A percentile compares a stretch with the other conserved stretches of the same genome.
phyloP scores from a whole-genome alignment of 257 asterid genomes.

The Ilex aquifolium region DNA sequence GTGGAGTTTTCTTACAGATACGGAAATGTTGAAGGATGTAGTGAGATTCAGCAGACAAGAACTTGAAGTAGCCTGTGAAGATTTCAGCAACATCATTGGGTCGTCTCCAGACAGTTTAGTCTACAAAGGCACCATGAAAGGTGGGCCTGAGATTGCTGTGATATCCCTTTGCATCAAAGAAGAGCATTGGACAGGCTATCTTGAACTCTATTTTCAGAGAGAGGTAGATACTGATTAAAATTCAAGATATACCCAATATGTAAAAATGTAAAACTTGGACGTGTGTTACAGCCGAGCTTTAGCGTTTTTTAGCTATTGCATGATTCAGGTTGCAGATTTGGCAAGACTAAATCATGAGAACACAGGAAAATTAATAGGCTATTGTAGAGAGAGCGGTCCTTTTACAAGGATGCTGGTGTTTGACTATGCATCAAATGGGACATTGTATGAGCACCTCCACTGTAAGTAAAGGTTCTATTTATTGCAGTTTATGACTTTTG shows the following conservation, averaged over 20 bases:
- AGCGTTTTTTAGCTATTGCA: not conserved
- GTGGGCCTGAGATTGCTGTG: slow-evolving; percentile 88
- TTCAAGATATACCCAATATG: too few relatives aligned
- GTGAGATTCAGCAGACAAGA: slow-evolving; percentile 67
- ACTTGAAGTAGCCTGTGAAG: slow-evolving; percentile 96
- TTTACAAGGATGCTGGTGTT: slow-evolving; percentile 86
- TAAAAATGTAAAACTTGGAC: too few relatives aligned
- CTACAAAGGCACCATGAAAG: slow-evolving; percentile 76
- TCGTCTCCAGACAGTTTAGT: slow-evolving; percentile 73
- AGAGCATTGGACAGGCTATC: slow-evolving; percentile 81
- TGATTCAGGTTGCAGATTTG: slow-evolving; percentile 80
- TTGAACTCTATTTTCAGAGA: slow-evolving; percentile 83
- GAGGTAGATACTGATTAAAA: slow-evolving; percentile 38
- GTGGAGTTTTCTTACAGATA: slow-evolving; percentile 37
- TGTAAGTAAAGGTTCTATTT: slow-evolving; percentile 33
- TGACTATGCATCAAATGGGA: slow-evolving; percentile 90
- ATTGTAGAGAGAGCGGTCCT: slow-evolving; percentile 67
- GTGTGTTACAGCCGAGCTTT: not conserved
- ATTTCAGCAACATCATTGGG: slow-evolving; percentile 94
- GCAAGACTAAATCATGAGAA: slow-evolving; percentile 78
- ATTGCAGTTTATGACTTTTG: not conserved
- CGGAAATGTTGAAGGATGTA: slow-evolving; percentile 62
- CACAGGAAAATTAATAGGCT: slow-evolving; percentile 73
- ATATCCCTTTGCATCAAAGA: slow-evolving; percentile 72
- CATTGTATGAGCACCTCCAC: slow-evolving; percentile 85